Evolutionary conservation across 1,284 basidiomycete genomes (phyloP), one percentile per base, ranked within the genome.

Genomic region (Marasmius fiardii): DNA sequence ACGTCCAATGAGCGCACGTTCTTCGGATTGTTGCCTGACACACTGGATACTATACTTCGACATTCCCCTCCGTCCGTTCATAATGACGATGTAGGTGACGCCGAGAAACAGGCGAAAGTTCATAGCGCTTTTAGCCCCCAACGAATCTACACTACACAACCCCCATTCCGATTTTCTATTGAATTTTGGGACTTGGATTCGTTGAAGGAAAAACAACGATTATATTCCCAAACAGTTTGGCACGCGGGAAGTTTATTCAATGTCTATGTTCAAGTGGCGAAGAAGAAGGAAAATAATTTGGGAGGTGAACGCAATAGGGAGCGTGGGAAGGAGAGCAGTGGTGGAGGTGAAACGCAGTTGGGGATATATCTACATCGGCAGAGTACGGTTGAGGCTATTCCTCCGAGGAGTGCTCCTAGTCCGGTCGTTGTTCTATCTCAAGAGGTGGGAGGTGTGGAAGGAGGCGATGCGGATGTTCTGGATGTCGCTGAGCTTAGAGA

Each of bases 341-440:
- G 8, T 35, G 82, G 4, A 71, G 75, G 64, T 63, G 83, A 31
- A 4, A 31, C 20, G 1, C 93, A 97, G 67, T 78, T 97, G 0
- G 94, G 95, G 1, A 85, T 97, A 50, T 98, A 97, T 65, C 78
- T 98, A 2, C 93, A 95, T 66, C 80, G 94, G 10, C 93, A 95
- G 69, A 89, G 85, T 33, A 83, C 76, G 57, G 79, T 88, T 43
- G 91, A 90, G 59, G 78, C 81, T 5, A 80, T 91, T 39, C 74
- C 89, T 64, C 66, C 73, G 0, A 61, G 68, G 44, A 75, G 75
- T 58, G 66, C 71, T 4, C 75, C 71, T 5, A 63, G 65, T 37
- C 58, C 53, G 14, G 56, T 58, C 26, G 51, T 34, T 39, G 41
- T 20, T 31, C 49, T 45, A 34, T 26, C 47, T 10, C 24, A 33